phyloP scores from a whole-genome alignment of 768 basidiomycete species.

The Pisolithus marmoratus region DNA sequence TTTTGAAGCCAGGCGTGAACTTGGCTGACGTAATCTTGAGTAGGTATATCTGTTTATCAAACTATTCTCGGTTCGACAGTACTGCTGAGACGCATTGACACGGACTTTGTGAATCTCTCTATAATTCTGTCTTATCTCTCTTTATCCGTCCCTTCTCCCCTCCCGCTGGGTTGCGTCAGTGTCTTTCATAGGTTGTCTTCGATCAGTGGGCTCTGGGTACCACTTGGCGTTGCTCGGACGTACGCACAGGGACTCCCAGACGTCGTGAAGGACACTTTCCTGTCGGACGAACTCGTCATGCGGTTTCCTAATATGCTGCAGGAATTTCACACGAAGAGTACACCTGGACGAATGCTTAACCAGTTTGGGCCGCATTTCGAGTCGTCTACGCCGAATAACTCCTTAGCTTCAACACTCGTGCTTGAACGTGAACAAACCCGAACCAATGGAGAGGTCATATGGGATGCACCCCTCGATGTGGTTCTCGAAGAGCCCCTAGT shows the following conservation, averaged over 20 bases:
- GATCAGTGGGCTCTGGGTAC: slow-evolving; percentile 65
- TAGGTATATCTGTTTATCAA: slow-evolving; percentile 73
- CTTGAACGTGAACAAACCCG: slow-evolving; percentile 3
- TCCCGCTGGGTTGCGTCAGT: slow-evolving; percentile 41
- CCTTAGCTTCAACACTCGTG: neutral
- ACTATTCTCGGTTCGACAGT: slow-evolving; percentile 50
- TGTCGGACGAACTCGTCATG: slow-evolving; percentile 56
- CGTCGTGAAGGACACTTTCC: slow-evolving; percentile 46
- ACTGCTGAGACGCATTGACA: slow-evolving; percentile 69
- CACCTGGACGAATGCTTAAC: slow-evolving; percentile 42
- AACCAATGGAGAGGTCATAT: slow-evolving; percentile 10
- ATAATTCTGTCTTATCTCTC: slow-evolving; percentile 36
- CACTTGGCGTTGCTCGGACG: slow-evolving; percentile 49
- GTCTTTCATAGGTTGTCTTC: slow-evolving; percentile 48
- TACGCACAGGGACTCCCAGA: slow-evolving; percentile 28
- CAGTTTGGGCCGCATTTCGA: slow-evolving; percentile 64
- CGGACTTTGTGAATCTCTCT: slow-evolving; percentile 71
- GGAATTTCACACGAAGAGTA: slow-evolving; percentile 48
- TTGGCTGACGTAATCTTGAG: slow-evolving; percentile 9
- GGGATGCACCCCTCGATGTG: slow-evolving; percentile 16
- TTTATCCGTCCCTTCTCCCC: slow-evolving; percentile 26
- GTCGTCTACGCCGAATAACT: slow-evolving; percentile 26
- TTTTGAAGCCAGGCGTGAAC: neutral
- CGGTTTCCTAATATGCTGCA: slow-evolving; percentile 58
- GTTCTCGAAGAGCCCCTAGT: slow-evolving; percentile 19